Base-by-base conservation (phyloP, 1,284 basidiomycete species). In the Ustilago esculenta region DNA sequence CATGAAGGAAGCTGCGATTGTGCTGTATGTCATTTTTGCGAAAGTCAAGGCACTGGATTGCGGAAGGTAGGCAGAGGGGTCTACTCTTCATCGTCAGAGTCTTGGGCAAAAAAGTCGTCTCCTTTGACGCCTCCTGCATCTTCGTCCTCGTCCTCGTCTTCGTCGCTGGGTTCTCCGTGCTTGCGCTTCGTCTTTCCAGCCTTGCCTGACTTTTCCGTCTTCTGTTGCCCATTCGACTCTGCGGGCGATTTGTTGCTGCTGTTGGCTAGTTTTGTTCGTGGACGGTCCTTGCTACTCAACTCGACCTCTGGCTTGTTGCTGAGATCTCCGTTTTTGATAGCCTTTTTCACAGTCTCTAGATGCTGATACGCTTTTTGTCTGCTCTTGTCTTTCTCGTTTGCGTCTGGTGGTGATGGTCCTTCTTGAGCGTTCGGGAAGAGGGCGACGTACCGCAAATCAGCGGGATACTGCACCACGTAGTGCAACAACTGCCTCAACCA, bases 291-390 rank as follows among this genome's bases (percentile, higher is more conserved):
- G 37, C 43, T 54, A 17, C 52, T 66, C 40, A 75, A 35, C 32
- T 77, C 73, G 8, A 68, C 54, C 40, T 77, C 75, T 6, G 70
- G 70, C 40, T 73, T 60, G 9, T 20, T 33, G 55, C 67, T 68
- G 10, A 77, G 50, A 34, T 63, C 34, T 5, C 57, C 60, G 6
- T 46, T 30, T 23, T 60, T 25, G 30, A 77, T 72, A 4, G 56
- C 63, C 40, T 55, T 50, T 12, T 29, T 54, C 9, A 77, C 55
- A n/a, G 48, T 57, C 35, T 61, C 23, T 35, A 71, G 43, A 25
- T 73, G 67, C 21, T 47, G 33, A n/a, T 34, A 64, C 1, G 73
- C 69, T 35, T 45, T 53, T 34, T 57, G 55, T 24, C 57, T 45
- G 32, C 46, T 65, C 57, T 54, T 54, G 32, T 67, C 65, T 47